Evolutionary conservation across 345 rosid genomes (phyloP).

Genomic region (Eucalyptus cladocalyx): DNA sequence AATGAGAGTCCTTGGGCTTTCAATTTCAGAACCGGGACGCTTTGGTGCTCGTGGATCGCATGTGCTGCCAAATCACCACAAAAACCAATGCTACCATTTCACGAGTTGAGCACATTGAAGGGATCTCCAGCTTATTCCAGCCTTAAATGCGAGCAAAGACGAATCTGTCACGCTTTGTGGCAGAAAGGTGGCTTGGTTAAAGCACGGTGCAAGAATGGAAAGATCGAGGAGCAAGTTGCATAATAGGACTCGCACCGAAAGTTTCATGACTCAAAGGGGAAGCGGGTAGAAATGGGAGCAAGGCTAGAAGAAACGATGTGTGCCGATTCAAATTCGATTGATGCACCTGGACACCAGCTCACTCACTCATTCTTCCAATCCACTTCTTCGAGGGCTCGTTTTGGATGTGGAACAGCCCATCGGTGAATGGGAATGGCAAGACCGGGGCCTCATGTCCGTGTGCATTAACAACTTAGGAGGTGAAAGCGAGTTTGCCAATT

Average conservation of each 20-base stretch:
- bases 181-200: background rate
- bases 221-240: background rate
- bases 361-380: too few species aligned
- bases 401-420: too few species aligned
- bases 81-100: background rate
- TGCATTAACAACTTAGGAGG: too few species aligned
- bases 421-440: too few species aligned
- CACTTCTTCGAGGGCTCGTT: too few species aligned
- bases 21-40: background rate
- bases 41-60: background rate
- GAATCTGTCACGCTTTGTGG: background rate
- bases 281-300: background rate
- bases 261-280: background rate
- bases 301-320: background rate
- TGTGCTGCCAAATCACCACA: background rate
- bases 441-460: too few species aligned
- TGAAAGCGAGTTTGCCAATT: too few species aligned
- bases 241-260: background rate
- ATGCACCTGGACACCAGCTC: too few species aligned
- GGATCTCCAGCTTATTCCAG: background rate
- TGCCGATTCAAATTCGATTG: background rate
- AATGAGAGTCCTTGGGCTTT: accelerated
- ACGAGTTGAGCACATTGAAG: background rate
- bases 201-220: background rate
- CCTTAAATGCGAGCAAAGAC: background rate